Evolutionary conservation across 805 yeast genomes (phyloP), one percentile per base, ranked within the genome.

Genomic region (Kodamaea neixiangensis): DNA sequence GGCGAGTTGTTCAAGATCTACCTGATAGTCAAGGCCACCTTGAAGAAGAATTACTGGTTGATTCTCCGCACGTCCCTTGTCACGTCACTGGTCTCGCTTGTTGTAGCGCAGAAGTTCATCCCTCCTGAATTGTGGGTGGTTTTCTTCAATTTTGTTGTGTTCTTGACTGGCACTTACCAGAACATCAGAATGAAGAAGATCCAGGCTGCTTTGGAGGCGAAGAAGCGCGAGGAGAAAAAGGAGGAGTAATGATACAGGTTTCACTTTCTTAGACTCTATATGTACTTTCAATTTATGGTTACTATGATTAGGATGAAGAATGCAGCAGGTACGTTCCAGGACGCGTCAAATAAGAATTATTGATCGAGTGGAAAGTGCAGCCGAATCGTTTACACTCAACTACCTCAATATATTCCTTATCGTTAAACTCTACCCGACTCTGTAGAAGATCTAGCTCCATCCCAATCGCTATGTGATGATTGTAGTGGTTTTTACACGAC

Each of bases 51-150:
- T 40, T 77, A 78, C 50, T 55, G 71, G 44, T 58, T 73, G 1
- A 79, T 82, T 6, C 68, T 81, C 51, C 77, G 75, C 54, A 70
- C 82, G 1, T 80, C 87, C 1, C 75, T 82, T 68, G 55, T 77
- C n/a, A 77, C 86, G 3, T 77, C 82, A 34, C 77, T 81, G 10
- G 58, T 78, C 2, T 76, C 83, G 4, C 65, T 83, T 59, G 57
- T 77, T 1, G 52, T 82, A 25, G 87, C 88, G 4, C 90, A 85
- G 60, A 78, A 71, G 47, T 81, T 73, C 54, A 56, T 85, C 10
- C 70, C 75, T 7, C 85, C 85, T 1, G 81, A 83, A 58, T 67
- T 78, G 25, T 85, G 90, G 90, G 83, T 81, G 9, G 81, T 81
- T 2, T 84, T 83, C 61, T 82, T 82, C 67, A 79, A 77, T 56